Base-by-base conservation (phyloP, 495 filamentous ascomycete genomes). In the Penicillium cinerascens region DNA sequence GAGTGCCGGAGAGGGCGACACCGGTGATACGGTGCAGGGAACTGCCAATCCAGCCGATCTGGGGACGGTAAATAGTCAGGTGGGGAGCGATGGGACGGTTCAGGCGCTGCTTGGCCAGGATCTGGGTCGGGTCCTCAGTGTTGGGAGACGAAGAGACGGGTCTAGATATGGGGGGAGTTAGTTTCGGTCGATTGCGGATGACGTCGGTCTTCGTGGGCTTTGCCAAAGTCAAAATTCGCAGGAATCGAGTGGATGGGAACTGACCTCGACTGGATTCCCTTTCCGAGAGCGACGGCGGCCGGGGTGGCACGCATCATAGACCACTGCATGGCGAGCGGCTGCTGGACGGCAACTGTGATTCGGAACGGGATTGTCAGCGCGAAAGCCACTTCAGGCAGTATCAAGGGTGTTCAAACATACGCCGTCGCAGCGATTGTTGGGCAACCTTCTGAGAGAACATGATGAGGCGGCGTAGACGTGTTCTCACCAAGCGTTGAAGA, bases 21-120 rank as follows among this genome's bases (percentile, higher is more conserved):
- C 91, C 93, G 15, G 89, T 91, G 75, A 97, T 80, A 61, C 93
- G 89, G 78, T 89, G 85, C 70, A 88, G 74, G 47, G 64, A 73
- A 49, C 85, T 89, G 39, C 76, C 71, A 66, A 87, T 85, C 87
- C 87, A 96, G 48, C 91, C 92, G 64, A 97, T 86, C 73, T 89
- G 87, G 54, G 87, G 86, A 58, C 82, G 78, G 82, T 97, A 99
- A 81, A 95, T 92, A 53, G 71, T 62, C 47, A 99, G 83, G 68
- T 99, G 92, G 39, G 93, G 93, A 35, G 90, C 78, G 53, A 95
- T 80, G 59, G 93, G 93, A 42, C 93, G 95, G 61, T 76, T 65
- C 51, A 86, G 84, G 59, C 93, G 93, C 73, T 99, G 93, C 56
- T 82, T 73, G 56, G 79, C 82, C 68, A 97, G 91, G 75, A 97